Base-by-base conservation (phyloP, 352 stramenopile species). In the Chrysophaeum taylorii region DNA sequence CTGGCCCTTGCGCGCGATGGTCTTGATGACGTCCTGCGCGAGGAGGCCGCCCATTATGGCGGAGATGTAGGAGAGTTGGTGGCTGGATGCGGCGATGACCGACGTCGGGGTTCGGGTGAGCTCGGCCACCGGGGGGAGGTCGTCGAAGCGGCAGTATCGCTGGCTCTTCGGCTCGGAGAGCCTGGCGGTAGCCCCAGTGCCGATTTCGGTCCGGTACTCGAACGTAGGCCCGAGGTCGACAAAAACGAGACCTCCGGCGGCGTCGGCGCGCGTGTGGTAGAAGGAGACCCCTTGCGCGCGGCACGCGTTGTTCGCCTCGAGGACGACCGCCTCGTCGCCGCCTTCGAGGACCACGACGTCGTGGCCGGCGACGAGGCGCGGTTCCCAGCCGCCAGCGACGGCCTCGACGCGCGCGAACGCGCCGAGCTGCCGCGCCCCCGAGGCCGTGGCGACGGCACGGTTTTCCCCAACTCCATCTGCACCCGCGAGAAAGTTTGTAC, bases 21-120 rank as follows among this genome's bases (percentile, higher is more conserved):
- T 89, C 79, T 98, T 98, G 80, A 98, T 93, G 42, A 98, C 83
- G 84, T 98, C 95, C 75, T 98, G 95, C 4, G 93, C 94, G 45
- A 98, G 70, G 48, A 98, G 90, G 35, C 95, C 94, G 25, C 94
- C 95, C 50, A 98, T 76, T 35, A 98, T 94, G 31, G 94, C 92
- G 71, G 89, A 96, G 39, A 98, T 85, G 0, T 93, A 92, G 61
- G 88, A 88, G 31, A 97, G 70, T 25, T 25, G 35, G 45, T 7
- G 4, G 2, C 23, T 9, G 18, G n/a, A 33, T 18, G 25, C 33
- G 23, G 70, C 68, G 31, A 36, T 50, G 39, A 37, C 43, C 39
- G n/a, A 9, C 5, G 18, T 5, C 18, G 18, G 18, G 18, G 18
- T 60, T 21, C n/a, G 18, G 48, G 7, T 21, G 48, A 9, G 18